Conservation (phyloP, 352 stramenopile genomes). For the Globisporangium nagaii region DNA sequence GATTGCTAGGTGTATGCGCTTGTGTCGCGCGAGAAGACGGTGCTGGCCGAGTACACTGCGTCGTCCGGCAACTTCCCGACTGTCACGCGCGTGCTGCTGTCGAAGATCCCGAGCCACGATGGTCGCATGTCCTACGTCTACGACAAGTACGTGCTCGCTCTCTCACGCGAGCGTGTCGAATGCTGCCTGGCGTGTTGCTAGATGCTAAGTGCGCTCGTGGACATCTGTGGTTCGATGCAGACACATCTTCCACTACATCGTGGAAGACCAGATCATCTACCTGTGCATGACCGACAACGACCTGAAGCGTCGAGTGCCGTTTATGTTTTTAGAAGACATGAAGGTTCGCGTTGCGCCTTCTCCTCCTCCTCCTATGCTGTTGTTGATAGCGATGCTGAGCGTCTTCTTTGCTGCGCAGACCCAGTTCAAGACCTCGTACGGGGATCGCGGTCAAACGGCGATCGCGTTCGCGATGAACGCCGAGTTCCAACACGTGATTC, state of each 20-base stretch:
- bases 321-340: constrained; percentile 98
- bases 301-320: constrained; percentile 94
- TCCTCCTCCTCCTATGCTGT: background rate
- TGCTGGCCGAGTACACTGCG: constrained; percentile 96
- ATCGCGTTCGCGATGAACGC: constrained; percentile 98
- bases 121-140: constrained; percentile 98
- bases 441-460: constrained; percentile 74
- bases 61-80: constrained; percentile 97
- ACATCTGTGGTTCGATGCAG: constrained; percentile 12
- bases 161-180: background rate
- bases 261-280: constrained; percentile 94
- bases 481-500: constrained; percentile 94
- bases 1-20: constrained; percentile 90
- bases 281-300: constrained; percentile 97
- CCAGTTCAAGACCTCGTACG: constrained; percentile 84
- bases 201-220: background rate
- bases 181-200: background rate
- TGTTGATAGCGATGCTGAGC: background rate
- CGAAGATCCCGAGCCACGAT: constrained; percentile 93
- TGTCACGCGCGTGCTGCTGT: constrained; percentile 95
- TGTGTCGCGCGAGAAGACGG: constrained; percentile 95
- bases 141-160: constrained; percentile 87
- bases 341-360: constrained; percentile 68
- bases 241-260: constrained; percentile 95
- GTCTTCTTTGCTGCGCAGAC: constrained; percentile 13